Conservation (phyloP, 768 basidiomycete genomes). For the Gyrodon lividus region DNA sequence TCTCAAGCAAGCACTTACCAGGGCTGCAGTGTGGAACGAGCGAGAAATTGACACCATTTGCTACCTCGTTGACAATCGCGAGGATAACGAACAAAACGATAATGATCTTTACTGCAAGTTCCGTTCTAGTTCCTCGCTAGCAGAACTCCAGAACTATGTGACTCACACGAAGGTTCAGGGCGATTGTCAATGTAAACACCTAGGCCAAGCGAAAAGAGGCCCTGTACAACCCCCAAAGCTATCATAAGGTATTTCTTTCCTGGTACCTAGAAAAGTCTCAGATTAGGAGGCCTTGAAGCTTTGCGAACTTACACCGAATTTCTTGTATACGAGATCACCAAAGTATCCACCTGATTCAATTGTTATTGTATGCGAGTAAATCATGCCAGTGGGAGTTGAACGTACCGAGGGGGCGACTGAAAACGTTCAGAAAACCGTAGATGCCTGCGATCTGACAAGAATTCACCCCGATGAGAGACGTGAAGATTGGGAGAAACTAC, state of each 20-base stretch:
- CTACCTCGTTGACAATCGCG: slow-evolving; percentile 40
- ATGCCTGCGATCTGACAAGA: slow-evolving; percentile 26
- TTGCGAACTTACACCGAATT: slow-evolving; percentile 33
- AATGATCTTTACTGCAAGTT: slow-evolving; percentile 28
- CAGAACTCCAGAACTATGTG: neutral
- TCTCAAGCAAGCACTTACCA: slow-evolving; percentile 26
- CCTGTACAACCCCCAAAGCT: slow-evolving; percentile 43
- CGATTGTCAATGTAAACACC: slow-evolving; percentile 43
- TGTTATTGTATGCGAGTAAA: neutral
- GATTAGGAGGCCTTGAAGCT: neutral
- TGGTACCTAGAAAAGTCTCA: slow-evolving; percentile 15
- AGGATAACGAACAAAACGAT: slow-evolving; percentile 42
- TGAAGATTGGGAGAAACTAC: slow-evolving; percentile 26
- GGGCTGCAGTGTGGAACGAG: slow-evolving; percentile 51
- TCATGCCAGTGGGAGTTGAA: neutral
- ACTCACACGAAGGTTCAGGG: slow-evolving; percentile 20
- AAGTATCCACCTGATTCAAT: slow-evolving; percentile 40
- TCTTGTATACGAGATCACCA: slow-evolving; percentile 45
- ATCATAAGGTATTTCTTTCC: slow-evolving; percentile 52
- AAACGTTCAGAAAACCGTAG: slow-evolving; percentile 49
- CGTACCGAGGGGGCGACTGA: slow-evolving; percentile 45
- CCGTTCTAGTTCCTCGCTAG: neutral
- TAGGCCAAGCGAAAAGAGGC: slow-evolving; percentile 41
- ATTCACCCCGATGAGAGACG: neutral
- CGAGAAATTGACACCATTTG: slow-evolving; percentile 52